These are phyloP conservation scores for Lagenidium giganteum DNA, from an alignment of 352 stramenopile genomes.

Conservation along the genomic window DNA sequence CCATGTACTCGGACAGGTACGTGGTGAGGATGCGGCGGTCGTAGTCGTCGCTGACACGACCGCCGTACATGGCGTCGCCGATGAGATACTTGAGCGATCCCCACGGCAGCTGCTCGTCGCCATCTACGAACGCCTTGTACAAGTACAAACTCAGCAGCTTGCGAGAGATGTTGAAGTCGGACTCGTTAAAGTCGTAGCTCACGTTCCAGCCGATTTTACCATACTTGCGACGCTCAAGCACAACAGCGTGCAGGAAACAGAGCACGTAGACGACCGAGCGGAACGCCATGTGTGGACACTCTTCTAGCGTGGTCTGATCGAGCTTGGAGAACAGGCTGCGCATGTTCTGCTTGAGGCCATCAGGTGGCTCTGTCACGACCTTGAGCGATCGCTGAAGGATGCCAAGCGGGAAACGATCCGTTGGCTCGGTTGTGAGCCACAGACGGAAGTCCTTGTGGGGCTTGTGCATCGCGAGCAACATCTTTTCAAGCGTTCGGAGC, in stretches of 20 bases:
- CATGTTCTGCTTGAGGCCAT: slow-evolving; percentile 97
- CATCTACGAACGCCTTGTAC: slow-evolving; percentile 90
- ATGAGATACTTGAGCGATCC: slow-evolving; percentile 94
- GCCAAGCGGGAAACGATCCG: slow-evolving; percentile 92
- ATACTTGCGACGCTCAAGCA: slow-evolving; percentile 94
- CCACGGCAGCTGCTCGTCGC: slow-evolving; percentile 93
- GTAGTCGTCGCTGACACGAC: slow-evolving; percentile 94
- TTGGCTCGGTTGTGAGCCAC: slow-evolving; percentile 95
- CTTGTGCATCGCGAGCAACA: slow-evolving; percentile 87
- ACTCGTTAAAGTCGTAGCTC: slow-evolving; percentile 97
- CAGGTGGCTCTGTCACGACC: slow-evolving; percentile 94
- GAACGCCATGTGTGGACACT: slow-evolving; percentile 92
- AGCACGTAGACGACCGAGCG: slow-evolving; percentile 92
- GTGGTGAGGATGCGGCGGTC: slow-evolving; percentile 93
- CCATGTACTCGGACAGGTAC: slow-evolving; percentile 95
- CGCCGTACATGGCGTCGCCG: slow-evolving; percentile 96
- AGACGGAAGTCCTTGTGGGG: slow-evolving; percentile 93
- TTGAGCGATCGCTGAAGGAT: slow-evolving; percentile 95
- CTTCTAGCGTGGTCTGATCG: slow-evolving; percentile 86
- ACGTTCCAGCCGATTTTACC: slow-evolving; percentile 98
- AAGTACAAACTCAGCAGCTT: slow-evolving; percentile 91
- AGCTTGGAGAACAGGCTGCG: slow-evolving; percentile 90
- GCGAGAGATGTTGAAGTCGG: slow-evolving; percentile 92
- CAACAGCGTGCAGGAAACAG: slow-evolving; percentile 94
- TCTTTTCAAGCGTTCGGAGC: slow-evolving; percentile 92